Evolutionary conservation across 257 asterid genomes (phyloP), one percentile per base, ranked within the genome.

Genomic region (Nicotiana undulata): DNA sequence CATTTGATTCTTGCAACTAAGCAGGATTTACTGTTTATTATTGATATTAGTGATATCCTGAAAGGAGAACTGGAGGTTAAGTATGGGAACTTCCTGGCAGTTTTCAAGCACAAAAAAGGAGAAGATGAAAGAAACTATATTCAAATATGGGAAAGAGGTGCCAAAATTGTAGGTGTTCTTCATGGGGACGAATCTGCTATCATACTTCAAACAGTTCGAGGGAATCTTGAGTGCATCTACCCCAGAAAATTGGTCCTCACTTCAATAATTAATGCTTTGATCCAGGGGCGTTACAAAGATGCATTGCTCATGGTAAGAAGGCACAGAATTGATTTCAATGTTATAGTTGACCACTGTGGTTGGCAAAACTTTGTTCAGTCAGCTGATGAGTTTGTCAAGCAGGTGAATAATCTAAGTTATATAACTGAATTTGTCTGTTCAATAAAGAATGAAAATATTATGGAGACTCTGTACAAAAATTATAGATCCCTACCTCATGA

Each of bases 111-210:
- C 76, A 90, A 87, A 84, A 89, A 84, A 84, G 87, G 82, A 79
- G 93, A 86, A 52, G 89, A 88, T 58, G 91, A 90, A 51, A 89
- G 79, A 88, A 80, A 56, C 85, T 92, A 79, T 81, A 86, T 94
- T 79, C 90, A 88, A 76, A 75, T 94, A 52, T 96, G 98, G 98
- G 97, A 95, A 83, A 93, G 87, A 83, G 99, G 99, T 64, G 91
- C 99, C 31, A 91, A 83, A 66, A 83, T 95, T 80, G 85, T 86
- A 29, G 95, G 98, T 64, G 97, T 92, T 81, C 86, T 95, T 86
- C 97, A 95, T 61, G 97, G 98, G 81, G 98, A 96, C 65, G 99
- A 92, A 83, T 96, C 99, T 86, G 98, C 97, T 75, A 88, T 96
- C 84, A 87, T 96, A 81, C 82, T 96, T 60, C 99, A 94, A 83